phyloP scores from a whole-genome alignment of 176 grass and related monocot species.

The Oryza coarctata region DNA sequence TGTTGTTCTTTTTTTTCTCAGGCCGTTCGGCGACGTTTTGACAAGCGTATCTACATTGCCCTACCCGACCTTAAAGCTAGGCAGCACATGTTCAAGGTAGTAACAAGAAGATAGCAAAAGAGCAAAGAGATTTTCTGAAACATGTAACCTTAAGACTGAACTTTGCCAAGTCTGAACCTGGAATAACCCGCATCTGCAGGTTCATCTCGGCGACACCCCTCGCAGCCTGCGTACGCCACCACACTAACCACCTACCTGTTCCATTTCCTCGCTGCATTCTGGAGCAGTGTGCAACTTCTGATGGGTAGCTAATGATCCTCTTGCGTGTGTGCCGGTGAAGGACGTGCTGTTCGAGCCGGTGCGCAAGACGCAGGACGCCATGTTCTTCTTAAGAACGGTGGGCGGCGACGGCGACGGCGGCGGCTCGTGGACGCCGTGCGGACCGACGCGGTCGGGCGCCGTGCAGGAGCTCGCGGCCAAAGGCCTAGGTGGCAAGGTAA shows the following conservation, averaged over 20 bases:
- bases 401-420: background rate
- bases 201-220: constrained; percentile 64
- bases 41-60: constrained; percentile 75
- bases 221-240: constrained; percentile 53
- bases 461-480: constrained; percentile 53
- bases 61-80: constrained; percentile 70
- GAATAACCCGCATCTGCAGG: constrained; percentile 28
- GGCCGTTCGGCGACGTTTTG: constrained; percentile 67
- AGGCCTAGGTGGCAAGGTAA: constrained; percentile 54
- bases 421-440: constrained; percentile 43
- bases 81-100: constrained; percentile 77
- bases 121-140: background rate
- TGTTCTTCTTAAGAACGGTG: constrained; percentile 48
- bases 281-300: background rate
- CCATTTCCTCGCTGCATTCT: background rate
- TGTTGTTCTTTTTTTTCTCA: constrained; percentile 30
- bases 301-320: too few relatives aligned
- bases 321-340: constrained; percentile 45
- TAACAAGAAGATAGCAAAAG: too few relatives aligned
- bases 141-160: background rate
- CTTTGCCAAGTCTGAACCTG: background rate
- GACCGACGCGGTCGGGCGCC: constrained; percentile 44
- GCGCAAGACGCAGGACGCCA: constrained; percentile 63
- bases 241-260: background rate
- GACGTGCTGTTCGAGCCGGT: constrained; percentile 64